Percentiles rank a stretch among this genome's conserved stretches.
Evolutionary conservation across 2,329 filamentous ascomycete genomes (phyloP).

Genomic region (Emydomyces testavorans): DNA sequence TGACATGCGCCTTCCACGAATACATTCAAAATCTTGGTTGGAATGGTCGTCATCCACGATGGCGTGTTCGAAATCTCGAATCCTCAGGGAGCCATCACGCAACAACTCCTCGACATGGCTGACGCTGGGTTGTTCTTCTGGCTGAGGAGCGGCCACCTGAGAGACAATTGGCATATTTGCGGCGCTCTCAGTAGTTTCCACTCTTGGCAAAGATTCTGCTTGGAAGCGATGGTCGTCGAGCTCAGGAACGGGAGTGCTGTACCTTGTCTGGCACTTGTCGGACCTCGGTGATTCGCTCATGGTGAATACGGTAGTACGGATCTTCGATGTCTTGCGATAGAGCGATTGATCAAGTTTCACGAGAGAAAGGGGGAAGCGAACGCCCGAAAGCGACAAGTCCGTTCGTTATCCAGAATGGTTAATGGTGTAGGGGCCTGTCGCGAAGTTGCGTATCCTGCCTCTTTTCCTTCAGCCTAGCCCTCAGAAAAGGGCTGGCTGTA

Average conservation of each 20-base stretch:
- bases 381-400: constrained; percentile 14
- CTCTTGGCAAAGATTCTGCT: constrained; percentile 28
- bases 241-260: constrained; percentile 52
- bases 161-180: constrained; percentile 28
- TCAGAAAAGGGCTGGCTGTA: constrained; percentile 32
- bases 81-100: constrained; percentile 35
- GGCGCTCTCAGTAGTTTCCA: constrained; percentile 30
- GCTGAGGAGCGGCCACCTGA: constrained; percentile 39
- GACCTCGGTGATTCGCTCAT: constrained; percentile 52
- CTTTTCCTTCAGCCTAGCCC: constrained; percentile 34
- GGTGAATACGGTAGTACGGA: constrained; percentile 14
- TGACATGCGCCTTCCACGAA: constrained; percentile 30
- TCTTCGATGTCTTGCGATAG: neutral
- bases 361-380: constrained; percentile 5
- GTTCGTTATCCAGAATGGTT: constrained; percentile 13
- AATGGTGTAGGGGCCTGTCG: constrained; percentile 16
- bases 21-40: constrained; percentile 25
- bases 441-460: constrained; percentile 18
- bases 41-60: constrained; percentile 55
- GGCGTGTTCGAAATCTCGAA: constrained; percentile 79
- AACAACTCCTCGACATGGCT: constrained; percentile 40
- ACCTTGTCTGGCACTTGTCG: constrained; percentile 49
- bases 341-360: constrained; percentile 1
- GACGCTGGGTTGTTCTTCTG: constrained; percentile 38
- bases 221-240: constrained; percentile 72